These are phyloP conservation scores for Penicillium coprophilum DNA, from an alignment of 495 filamentous ascomycete genomes.

Conservation along the genomic window DNA sequence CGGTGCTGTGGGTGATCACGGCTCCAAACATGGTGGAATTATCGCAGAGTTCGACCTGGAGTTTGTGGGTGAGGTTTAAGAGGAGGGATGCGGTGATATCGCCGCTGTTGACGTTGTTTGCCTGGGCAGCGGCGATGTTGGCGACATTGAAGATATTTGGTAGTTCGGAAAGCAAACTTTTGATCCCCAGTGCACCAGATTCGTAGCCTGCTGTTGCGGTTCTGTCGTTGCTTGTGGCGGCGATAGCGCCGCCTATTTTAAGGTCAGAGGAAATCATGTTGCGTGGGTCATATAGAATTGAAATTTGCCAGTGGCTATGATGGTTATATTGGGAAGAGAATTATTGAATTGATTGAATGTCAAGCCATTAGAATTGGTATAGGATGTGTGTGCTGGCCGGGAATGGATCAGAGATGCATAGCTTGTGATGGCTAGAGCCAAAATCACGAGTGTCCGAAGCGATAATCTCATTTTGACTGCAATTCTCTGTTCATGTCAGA, in stretches of 20 bases:
- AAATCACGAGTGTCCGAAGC: slow-evolving; percentile 22
- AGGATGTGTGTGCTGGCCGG: slow-evolving; percentile 24
- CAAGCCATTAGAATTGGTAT: slow-evolving; percentile 36
- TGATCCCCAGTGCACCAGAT: slow-evolving; percentile 44
- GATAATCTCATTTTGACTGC: slow-evolving; percentile 21
- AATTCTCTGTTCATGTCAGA: neutral
- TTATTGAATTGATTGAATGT: slow-evolving; percentile 44
- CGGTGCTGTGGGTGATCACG: slow-evolving; percentile 53
- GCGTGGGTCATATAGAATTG: neutral
- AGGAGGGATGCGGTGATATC: slow-evolving; percentile 44
- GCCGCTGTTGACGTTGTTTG: slow-evolving; percentile 39
- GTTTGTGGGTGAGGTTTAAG: slow-evolving; percentile 40
- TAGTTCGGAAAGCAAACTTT: slow-evolving; percentile 40
- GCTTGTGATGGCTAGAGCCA: slow-evolving; percentile 23
- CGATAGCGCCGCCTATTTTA: slow-evolving; percentile 46
- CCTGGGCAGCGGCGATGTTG: slow-evolving; percentile 49
- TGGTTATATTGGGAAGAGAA: slow-evolving; percentile 50
- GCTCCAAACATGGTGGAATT: slow-evolving; percentile 45
- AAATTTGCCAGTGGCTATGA: slow-evolving; percentile 44
- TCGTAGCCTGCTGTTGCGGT: slow-evolving; percentile 50
- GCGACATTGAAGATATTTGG: slow-evolving; percentile 45
- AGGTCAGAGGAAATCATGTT: neutral
- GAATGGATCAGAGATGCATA: slow-evolving; percentile 31
- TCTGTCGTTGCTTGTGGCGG: slow-evolving; percentile 39
- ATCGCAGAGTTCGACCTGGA: slow-evolving; percentile 42